phyloP scores from a whole-genome alignment of 495 filamentous ascomycete species.

The Aspergillus nidulans region DNA sequence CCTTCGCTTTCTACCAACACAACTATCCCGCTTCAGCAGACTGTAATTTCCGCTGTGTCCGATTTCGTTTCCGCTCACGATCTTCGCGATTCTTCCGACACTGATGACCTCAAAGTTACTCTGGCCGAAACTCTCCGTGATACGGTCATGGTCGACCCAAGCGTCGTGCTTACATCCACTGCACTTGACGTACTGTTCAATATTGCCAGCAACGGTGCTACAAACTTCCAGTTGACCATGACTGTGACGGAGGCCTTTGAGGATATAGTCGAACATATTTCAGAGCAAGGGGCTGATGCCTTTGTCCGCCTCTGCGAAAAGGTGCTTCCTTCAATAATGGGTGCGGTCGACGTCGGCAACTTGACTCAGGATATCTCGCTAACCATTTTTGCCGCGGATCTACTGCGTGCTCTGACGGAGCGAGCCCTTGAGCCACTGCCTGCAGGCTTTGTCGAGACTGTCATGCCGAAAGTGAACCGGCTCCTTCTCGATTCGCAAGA shows the following conservation, averaged over 20 bases:
- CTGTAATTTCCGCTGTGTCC: slow-evolving; percentile 72
- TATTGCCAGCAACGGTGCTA: slow-evolving; percentile 79
- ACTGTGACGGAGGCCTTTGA: slow-evolving; percentile 88
- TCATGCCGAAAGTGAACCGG: slow-evolving; percentile 81
- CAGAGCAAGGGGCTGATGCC: slow-evolving; percentile 56
- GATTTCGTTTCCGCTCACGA: slow-evolving; percentile 74
- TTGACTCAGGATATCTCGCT: slow-evolving; percentile 79
- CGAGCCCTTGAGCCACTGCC: slow-evolving; percentile 81
- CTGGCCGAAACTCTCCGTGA: slow-evolving; percentile 83
- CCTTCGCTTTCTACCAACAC: slow-evolving; percentile 50
- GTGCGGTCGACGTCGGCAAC: slow-evolving; percentile 81
- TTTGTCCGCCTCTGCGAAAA: slow-evolving; percentile 82
- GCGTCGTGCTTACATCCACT: slow-evolving; percentile 62
- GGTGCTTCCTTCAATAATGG: slow-evolving; percentile 80
- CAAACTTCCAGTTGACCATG: slow-evolving; percentile 79
- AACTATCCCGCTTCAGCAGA: slow-evolving; percentile 58
- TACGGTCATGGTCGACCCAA: slow-evolving; percentile 71
- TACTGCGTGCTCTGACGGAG: slow-evolving; percentile 75
- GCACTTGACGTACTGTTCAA: slow-evolving; percentile 84
- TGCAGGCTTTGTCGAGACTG: slow-evolving; percentile 74
- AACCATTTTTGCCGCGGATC: slow-evolving; percentile 77
- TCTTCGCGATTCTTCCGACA: slow-evolving; percentile 72
- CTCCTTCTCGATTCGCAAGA: slow-evolving; percentile 77
- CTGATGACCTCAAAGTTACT: slow-evolving; percentile 86
- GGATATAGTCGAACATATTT: slow-evolving; percentile 67